Percentiles rank a stretch among this genome's conserved stretches.
Evolutionary conservation across 352 stramenopile genomes (phyloP).

Genomic region (Aphanomyces stellatus): DNA sequence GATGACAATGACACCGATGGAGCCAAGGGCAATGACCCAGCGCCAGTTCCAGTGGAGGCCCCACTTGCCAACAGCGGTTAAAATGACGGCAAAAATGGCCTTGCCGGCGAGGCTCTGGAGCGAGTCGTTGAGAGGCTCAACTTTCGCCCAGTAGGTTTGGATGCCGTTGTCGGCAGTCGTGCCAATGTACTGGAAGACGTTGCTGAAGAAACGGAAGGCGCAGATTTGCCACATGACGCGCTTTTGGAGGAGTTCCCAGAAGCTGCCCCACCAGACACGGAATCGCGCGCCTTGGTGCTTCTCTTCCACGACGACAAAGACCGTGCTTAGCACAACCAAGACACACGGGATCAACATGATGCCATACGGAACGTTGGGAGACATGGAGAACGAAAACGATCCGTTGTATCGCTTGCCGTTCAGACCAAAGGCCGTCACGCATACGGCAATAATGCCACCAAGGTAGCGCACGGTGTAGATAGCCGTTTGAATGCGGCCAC

Average conservation of each 20-base stretch:
- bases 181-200: neutral
- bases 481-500: conserved; percentile 11
- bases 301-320: conserved; percentile 28
- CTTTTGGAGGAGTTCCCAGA: conserved; percentile 34
- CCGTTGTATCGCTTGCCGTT: conserved; percentile 46
- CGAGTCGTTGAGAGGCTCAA: conserved; percentile 19
- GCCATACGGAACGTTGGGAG: conserved; percentile 31
- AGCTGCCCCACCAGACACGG: conserved; percentile 29
- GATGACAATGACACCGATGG: neutral
- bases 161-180: neutral
- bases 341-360: conserved; percentile 38
- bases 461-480: conserved; percentile 17
- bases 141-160: conserved; percentile 12
- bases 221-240: conserved; percentile 21
- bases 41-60: conserved; percentile 20
- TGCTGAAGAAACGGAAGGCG: conserved; percentile 18
- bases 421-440: conserved; percentile 22
- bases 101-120: neutral
- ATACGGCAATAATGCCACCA: neutral
- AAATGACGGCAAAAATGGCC: neutral
- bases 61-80: conserved; percentile 5
- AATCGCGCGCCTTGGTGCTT: conserved; percentile 18
- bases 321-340: conserved; percentile 26
- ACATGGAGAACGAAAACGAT: conserved; percentile 42
- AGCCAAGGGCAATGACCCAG: neutral